Evolutionary conservation across 1,284 basidiomycete species (phyloP), one percentile per base, ranked within the genome.

Genomic region (Abortiporus biennis): DNA sequence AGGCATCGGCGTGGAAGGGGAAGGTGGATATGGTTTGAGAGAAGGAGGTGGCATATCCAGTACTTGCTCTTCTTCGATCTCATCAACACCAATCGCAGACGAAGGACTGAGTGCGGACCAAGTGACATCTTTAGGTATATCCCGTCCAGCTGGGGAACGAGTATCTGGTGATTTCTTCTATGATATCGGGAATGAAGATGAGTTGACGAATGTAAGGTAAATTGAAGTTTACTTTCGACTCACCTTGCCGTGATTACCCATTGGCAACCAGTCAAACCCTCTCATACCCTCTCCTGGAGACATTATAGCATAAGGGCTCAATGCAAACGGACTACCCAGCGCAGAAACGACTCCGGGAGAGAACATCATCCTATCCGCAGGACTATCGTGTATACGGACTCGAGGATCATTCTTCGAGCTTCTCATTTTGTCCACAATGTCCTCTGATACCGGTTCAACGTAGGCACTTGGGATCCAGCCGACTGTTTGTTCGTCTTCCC

Each of bases 381-480:
- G 13, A n/a, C 9, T 8, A 8, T 29, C 27, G 27, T 9, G 27
- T 29, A 29, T 16, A 30, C 31, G 25, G 16, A 30, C 16, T 17
- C 39, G 30, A 20, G 34, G 34, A 24, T 34, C 33, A 16, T n/a
- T 29, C 31, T 42, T 13, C 33, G 31, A 30, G 30, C 15, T 36
- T 40, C 59, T 61, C 27, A 78, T 58, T 43, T 60, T 51, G 24
- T 57, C 54, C 20, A 52, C 58, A 6, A 52, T 48, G 11, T 49
- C 45, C 21, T 61, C 59, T 13, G 60, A 57, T 16, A 65, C 52
- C 3, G 56, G 54, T 36, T 61, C 55, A 15, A 65, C 53, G 49
- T 58, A 55, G 42, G 57, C 49, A 50, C 57, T 54, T 19, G 85
- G 85, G 48, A 88, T 77, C 85, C 85, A 88, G 38, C 85, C 83